Evolutionary conservation across 2,329 filamentous ascomycete genomes (phyloP).

Genomic region (Xylariaceae sp.): DNA sequence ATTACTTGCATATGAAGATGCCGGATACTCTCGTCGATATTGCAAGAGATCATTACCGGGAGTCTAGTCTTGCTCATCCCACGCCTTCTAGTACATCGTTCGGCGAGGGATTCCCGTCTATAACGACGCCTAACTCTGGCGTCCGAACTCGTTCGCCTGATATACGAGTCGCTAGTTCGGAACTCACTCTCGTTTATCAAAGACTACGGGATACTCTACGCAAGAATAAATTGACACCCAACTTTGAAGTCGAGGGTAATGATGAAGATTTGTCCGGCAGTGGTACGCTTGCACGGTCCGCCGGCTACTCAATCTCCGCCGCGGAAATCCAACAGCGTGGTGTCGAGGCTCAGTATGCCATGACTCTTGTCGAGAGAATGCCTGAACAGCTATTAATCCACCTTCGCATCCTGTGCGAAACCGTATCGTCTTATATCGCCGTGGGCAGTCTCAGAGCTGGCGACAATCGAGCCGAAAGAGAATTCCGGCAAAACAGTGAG

Average conservation of each 20-base stretch:
- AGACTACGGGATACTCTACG: constrained; percentile 54
- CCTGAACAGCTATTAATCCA: constrained; percentile 80
- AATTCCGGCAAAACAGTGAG: constrained; percentile 63
- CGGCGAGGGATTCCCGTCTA: constrained; percentile 39
- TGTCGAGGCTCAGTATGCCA: constrained; percentile 63
- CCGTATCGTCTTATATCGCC: constrained; percentile 75
- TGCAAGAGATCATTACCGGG: constrained; percentile 39
- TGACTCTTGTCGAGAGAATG: constrained; percentile 75
- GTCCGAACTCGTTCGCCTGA: constrained; percentile 33
- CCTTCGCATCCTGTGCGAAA: constrained; percentile 82
- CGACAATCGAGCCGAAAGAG: constrained; percentile 56
- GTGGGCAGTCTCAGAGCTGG: constrained; percentile 62
- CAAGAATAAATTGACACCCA: constrained; percentile 44
- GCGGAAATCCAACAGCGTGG: constrained; percentile 91
- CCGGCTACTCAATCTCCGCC: constrained; percentile 81
- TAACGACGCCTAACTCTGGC: constrained; percentile 34
- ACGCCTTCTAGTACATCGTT: constrained; percentile 37
- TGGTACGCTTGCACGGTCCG: constrained; percentile 57
- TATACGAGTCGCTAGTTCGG: constrained; percentile 37
- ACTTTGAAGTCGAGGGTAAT: constrained; percentile 19
- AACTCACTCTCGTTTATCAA: constrained; percentile 56
- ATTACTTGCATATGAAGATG: constrained; percentile 36
- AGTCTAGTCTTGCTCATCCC: constrained; percentile 30
- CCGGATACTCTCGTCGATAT: constrained; percentile 37
- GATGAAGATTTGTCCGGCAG: constrained; percentile 48